These are phyloP conservation scores for Cryptosporidium baileyi DNA, from an alignment of 169 alveolate genomes.

Conservation along the genomic window DNA sequence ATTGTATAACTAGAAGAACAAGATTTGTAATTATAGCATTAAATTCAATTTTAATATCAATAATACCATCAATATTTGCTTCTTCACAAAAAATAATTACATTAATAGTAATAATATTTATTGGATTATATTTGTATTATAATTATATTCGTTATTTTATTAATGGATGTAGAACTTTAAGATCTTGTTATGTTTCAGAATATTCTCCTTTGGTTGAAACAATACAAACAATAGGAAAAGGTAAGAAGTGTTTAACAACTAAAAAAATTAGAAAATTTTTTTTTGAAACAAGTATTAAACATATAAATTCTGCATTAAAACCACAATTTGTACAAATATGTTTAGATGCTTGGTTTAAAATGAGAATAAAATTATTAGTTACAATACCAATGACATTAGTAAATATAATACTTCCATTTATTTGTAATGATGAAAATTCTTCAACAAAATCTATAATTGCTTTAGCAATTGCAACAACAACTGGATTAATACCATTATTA, in stretches of 20 bases:
- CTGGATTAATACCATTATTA: slow-evolving; percentile 8
- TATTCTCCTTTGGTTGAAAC: slow-evolving; percentile 46
- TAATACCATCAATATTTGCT: slow-evolving; percentile 35
- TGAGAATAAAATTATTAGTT: slow-evolving; percentile 37
- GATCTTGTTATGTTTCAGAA: slow-evolving; percentile 52
- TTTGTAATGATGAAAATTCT: not conserved
- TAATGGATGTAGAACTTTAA: slow-evolving; percentile 41
- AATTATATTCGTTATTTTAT: slow-evolving; percentile 17
- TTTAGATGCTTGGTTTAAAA: slow-evolving; percentile 57
- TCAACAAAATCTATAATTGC: slow-evolving; percentile 32
- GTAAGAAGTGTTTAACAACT: slow-evolving; percentile 13
- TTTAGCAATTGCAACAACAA: slow-evolving; percentile 26
- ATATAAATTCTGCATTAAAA: slow-evolving; percentile 19
- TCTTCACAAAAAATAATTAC: not conserved
- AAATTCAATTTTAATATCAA: slow-evolving; percentile 13
- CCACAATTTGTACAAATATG: slow-evolving; percentile 24
- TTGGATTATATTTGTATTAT: not conserved
- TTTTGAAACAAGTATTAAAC: not conserved
- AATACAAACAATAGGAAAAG: slow-evolving; percentile 65
- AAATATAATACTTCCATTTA: slow-evolving; percentile 8
- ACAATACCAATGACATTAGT: slow-evolving; percentile 3
- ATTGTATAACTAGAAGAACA: slow-evolving; percentile 57
- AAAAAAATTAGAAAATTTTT: not conserved
- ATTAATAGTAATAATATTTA: not conserved
- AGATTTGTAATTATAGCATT: slow-evolving; percentile 30